A percentile compares a stretch with the other conserved stretches of the same genome.
These are phyloP conservation scores for Phaseolus coccineus DNA, from an alignment of 331 rosid genomes.

Conservation along the genomic window DNA sequence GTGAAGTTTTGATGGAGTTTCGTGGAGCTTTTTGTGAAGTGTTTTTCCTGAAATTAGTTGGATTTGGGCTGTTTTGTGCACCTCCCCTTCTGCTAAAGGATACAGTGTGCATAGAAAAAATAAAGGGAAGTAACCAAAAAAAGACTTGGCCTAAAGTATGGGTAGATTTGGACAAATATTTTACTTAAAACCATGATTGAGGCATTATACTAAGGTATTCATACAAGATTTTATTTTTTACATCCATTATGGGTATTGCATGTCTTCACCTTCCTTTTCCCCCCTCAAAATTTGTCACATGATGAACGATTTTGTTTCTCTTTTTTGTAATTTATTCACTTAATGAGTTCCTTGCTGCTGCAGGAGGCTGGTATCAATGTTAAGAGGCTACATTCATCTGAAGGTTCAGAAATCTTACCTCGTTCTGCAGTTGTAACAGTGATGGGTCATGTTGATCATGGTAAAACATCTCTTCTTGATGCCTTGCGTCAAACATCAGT, in stretches of 20 bases:
- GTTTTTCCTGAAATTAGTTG: constrained; percentile 31
- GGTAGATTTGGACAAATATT: background rate
- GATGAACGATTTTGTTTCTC: constrained; percentile 31
- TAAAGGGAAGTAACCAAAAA: background rate
- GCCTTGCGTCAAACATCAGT: constrained; percentile 93
- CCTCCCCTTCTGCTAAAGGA: background rate
- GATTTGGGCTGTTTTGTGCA: constrained; percentile 16
- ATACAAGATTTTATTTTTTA: constrained; percentile 7
- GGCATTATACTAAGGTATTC: constrained; percentile 17
- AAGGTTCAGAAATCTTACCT: constrained; percentile 75
- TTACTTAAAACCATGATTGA: constrained; percentile 14
- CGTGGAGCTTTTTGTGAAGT: constrained; percentile 20
- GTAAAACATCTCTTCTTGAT: constrained; percentile 96
- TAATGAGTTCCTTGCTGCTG: constrained; percentile 40
- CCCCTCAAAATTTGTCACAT: background rate
- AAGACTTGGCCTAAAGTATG: constrained; percentile 1
- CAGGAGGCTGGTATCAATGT: constrained; percentile 87
- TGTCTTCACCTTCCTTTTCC: background rate
- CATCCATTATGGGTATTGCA: constrained; percentile 23
- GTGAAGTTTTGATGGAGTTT: constrained; percentile 2
- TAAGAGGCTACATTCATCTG: constrained; percentile 79
- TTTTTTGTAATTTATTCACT: constrained; percentile 18
- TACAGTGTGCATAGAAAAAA: constrained; percentile 1
- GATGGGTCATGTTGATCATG: constrained; percentile 99
- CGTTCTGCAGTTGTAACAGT: constrained; percentile 94